phyloP scores from a whole-genome alignment of 148 eudicot genomes.

The Cornus suecica region DNA sequence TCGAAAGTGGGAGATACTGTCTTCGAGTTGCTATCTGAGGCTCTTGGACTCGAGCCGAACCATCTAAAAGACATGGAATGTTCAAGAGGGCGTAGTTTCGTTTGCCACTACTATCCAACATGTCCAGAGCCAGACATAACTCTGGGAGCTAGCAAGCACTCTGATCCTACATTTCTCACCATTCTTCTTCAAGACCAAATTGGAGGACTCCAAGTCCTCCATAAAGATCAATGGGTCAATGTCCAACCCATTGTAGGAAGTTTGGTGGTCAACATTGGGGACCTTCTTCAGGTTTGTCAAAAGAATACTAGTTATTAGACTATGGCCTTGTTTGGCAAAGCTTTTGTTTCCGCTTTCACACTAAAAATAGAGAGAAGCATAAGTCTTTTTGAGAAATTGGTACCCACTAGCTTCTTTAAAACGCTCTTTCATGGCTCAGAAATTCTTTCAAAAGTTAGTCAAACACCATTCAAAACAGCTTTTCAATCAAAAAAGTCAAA shows the following conservation, averaged over 20 bases:
- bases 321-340: too few relatives aligned
- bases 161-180: slow-evolving; percentile 33
- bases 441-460: too few relatives aligned
- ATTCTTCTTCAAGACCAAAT: slow-evolving; percentile 30
- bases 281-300: slow-evolving; percentile 40
- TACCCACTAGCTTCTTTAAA: too few relatives aligned
- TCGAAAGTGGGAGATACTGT: slow-evolving; percentile 18
- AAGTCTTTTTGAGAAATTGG: too few relatives aligned
- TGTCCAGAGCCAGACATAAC: slow-evolving; percentile 37
- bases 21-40: slow-evolving; percentile 33
- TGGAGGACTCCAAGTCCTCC: slow-evolving; percentile 49
- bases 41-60: slow-evolving; percentile 30
- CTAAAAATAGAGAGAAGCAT: too few relatives aligned
- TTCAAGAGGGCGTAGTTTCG: slow-evolving; percentile 17
- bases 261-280: slow-evolving; percentile 39
- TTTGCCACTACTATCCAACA: slow-evolving; percentile 38
- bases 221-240: slow-evolving; percentile 34
- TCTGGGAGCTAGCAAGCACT: slow-evolving; percentile 25
- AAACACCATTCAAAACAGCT: too few relatives aligned
- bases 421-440: too few relatives aligned
- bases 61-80: slow-evolving; percentile 23
- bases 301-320: too few relatives aligned
- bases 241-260: slow-evolving; percentile 31
- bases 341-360: too few relatives aligned
- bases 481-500: too few relatives aligned